phyloP scores from a whole-genome alignment of 2,329 filamentous ascomycete genomes.

The Dothistroma septosporum region DNA sequence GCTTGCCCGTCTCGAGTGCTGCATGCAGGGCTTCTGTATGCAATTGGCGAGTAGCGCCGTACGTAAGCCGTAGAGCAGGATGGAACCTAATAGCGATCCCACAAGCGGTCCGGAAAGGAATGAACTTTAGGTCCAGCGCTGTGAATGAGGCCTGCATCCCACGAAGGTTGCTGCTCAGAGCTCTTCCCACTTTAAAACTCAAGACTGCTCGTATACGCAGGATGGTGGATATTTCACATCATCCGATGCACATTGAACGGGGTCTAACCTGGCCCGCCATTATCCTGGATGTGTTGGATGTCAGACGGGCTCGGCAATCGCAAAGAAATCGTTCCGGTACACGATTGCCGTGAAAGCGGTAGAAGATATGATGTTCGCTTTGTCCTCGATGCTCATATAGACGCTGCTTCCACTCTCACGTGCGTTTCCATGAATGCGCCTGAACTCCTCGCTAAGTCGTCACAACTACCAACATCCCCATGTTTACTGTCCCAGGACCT shows the following conservation, averaged over 20 bases:
- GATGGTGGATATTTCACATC: too few species aligned
- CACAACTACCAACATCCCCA: background rate
- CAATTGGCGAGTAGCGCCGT: background rate
- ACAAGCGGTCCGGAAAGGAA: background rate
- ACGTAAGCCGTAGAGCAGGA: background rate
- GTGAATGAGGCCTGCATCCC: background rate
- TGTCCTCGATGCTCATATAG: background rate
- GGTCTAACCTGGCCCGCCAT: too few species aligned
- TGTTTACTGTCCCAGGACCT: slow-evolving; percentile 42
- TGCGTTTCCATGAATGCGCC: slow-evolving; percentile 4
- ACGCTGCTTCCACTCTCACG: background rate
- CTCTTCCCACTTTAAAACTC: too few species aligned
- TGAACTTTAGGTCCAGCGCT: background rate
- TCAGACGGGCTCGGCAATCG: background rate
- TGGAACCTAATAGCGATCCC: background rate
- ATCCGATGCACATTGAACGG: too few species aligned
- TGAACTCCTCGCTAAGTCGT: slow-evolving; percentile 29
- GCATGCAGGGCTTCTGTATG: background rate
- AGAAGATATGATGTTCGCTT: background rate
- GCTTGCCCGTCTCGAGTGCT: background rate
- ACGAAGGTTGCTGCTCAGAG: too few species aligned
- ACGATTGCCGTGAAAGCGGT: background rate
- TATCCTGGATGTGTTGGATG: too few species aligned
- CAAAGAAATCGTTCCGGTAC: background rate
- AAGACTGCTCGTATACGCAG: too few species aligned